Conservation (phyloP, 2,329 filamentous ascomycete species). For the Colletotrichum phormii region DNA sequence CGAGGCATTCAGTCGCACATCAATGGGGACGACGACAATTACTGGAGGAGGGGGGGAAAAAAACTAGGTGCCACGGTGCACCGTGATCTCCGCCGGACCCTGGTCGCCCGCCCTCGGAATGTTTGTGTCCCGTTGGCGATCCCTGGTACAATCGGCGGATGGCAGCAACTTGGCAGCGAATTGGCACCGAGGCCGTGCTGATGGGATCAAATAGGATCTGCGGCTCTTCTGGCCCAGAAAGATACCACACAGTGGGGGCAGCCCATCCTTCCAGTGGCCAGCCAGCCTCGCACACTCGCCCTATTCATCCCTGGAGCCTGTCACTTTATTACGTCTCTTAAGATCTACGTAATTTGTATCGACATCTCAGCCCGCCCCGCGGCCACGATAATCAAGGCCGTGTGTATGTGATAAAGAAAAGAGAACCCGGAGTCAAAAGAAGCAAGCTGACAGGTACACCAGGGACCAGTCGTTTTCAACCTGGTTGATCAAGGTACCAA, state of each 20-base stretch:
- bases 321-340: neutral
- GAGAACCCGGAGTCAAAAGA: neutral
- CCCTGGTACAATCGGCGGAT: constrained; percentile 16
- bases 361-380: neutral
- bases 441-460: neutral
- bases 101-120: constrained; percentile 18
- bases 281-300: too few relatives aligned
- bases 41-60: too few relatives aligned
- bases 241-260: constrained; percentile 1
- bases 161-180: constrained; percentile 27
- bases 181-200: constrained; percentile 27
- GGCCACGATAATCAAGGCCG: neutral
- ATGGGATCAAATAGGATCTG: constrained; percentile 28
- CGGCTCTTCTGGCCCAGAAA: neutral
- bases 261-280: neutral
- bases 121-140: constrained; percentile 26
- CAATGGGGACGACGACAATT: neutral
- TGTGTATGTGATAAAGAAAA: neutral
- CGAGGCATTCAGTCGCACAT: neutral
- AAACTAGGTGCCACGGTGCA: neutral
- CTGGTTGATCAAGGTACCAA: neutral
- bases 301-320: neutral
- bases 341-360: neutral
- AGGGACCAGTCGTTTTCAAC: neutral
- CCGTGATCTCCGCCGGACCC: constrained; percentile 11